These are phyloP conservation scores for Brassica incana DNA, from an alignment of 345 rosid species.

Conservation along the genomic window DNA sequence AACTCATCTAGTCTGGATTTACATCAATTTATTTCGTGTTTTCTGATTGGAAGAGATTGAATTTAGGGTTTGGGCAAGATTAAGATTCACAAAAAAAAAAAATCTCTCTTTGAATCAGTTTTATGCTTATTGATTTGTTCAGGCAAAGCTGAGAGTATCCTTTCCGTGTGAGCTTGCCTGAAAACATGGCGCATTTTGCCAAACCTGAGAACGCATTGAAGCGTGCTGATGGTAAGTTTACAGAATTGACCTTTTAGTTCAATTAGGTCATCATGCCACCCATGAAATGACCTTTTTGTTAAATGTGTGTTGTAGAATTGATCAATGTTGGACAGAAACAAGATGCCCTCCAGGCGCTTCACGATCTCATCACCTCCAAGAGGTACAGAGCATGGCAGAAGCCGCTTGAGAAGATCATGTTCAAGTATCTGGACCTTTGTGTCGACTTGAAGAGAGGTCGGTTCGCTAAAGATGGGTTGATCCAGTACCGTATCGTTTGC, in stretches of 20 bases:
- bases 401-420: slow-evolving; percentile 84
- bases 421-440: slow-evolving; percentile 89
- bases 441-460: slow-evolving; percentile 89
- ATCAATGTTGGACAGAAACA: slow-evolving; percentile 98
- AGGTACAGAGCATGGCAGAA: slow-evolving; percentile 95
- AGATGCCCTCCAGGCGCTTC: slow-evolving; percentile 91
- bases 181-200: slow-evolving; percentile 63
- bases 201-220: slow-evolving; percentile 89
- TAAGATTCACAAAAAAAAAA: background rate
- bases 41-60: background rate
- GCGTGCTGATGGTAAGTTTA: slow-evolving; percentile 83
- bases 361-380: slow-evolving; percentile 81
- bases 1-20: slow-evolving; percentile 9
- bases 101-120: background rate
- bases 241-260: background rate
- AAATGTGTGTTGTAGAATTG: slow-evolving; percentile 51
- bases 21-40: background rate
- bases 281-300: background rate
- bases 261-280: background rate
- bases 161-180: slow-evolving; percentile 21
- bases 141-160: background rate
- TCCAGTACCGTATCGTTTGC: slow-evolving; percentile 88
- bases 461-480: slow-evolving; percentile 93
- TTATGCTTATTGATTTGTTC: background rate
- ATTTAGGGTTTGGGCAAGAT: slow-evolving; percentile 25